Base-by-base conservation (phyloP, 495 filamentous ascomycete genomes). In the Hypoxylon cercidicola region DNA sequence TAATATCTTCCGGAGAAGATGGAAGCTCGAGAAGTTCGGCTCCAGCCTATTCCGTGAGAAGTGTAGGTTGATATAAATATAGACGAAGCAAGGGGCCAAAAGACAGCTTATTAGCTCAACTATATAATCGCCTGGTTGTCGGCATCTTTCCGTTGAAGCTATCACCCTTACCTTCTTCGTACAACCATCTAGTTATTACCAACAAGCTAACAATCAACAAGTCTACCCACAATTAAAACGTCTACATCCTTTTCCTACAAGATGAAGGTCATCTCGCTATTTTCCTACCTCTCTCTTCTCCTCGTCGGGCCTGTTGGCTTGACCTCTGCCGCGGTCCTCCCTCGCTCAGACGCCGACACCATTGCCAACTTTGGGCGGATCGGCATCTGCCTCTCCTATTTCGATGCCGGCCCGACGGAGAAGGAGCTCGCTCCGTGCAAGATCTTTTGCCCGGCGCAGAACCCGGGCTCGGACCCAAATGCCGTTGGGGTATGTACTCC, bases 401-500 rank as follows among this genome's bases (percentile, higher is more conserved):
- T 68, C 35, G 51, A 23, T 5, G 32, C 34, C 6, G 65, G 65
- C 2, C 40, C 47, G 16, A 51, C 32, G 1, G 34, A 64, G 7
- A 68, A 68, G 40, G 65, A 68, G 23, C 65, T 68, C 50, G 65
- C 65, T 18, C 65, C 65, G 4, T 68, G 65, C 35, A 45, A 35
- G 12, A 60, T 40, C 12, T 68, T 19, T 2, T 68, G 65, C 12
- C 65, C 65, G 6, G 44, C 44, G 3, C 60, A 64, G n/a, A 41
- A 64, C 20, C 55, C 65, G 3, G 47, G 43, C 6, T 51, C 60
- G 23, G 60, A 68, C 23, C 65, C 65, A 0, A 64, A 68, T n/a
- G 44, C 55, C 21, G 65, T 68, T n/a, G 65, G 65, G 6, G 65
- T 68, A 63, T 25, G 65, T 56, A 18, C 0, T 10, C 6, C 0